phyloP scores from a whole-genome alignment of 257 asterid species.

The Fraxinus anomala region DNA sequence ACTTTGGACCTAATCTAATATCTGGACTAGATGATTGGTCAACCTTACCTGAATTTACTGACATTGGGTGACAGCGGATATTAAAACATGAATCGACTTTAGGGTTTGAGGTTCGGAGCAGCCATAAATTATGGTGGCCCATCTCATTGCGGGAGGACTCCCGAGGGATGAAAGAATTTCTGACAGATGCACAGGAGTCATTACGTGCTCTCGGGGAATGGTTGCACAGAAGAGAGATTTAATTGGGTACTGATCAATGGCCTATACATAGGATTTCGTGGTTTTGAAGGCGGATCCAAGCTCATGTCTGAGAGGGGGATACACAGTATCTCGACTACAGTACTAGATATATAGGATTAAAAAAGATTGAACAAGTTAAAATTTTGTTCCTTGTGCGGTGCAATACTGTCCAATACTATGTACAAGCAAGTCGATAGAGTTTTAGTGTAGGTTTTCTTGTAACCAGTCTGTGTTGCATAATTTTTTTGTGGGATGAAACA shows the following conservation, averaged over 20 bases:
- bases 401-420: conserved; percentile 2
- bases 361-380: neutral
- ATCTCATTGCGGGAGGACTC: conserved; percentile 29
- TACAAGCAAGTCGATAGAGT: conserved; percentile 17
- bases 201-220: conserved; percentile 51
- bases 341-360: conserved; percentile 6
- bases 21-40: conserved; percentile 69
- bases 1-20: conserved; percentile 46
- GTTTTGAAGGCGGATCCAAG: conserved; percentile 17
- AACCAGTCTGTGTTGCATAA: conserved; percentile 36
- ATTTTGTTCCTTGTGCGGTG: neutral
- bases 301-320: neutral
- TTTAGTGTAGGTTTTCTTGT: conserved; percentile 35
- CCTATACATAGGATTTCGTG: conserved; percentile 10
- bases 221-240: conserved; percentile 14
- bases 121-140: conserved; percentile 42
- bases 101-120: conserved; percentile 32
- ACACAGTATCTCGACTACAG: neutral
- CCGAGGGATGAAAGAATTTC: conserved; percentile 46
- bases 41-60: conserved; percentile 55
- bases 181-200: conserved; percentile 46
- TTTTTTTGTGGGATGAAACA: conserved; percentile 24
- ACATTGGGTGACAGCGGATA: conserved; percentile 51
- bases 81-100: conserved; percentile 24
- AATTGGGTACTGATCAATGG: conserved; percentile 22